Base-by-base conservation (phyloP, 495 filamentous ascomycete genomes). In the Neurospora pannonica region DNA sequence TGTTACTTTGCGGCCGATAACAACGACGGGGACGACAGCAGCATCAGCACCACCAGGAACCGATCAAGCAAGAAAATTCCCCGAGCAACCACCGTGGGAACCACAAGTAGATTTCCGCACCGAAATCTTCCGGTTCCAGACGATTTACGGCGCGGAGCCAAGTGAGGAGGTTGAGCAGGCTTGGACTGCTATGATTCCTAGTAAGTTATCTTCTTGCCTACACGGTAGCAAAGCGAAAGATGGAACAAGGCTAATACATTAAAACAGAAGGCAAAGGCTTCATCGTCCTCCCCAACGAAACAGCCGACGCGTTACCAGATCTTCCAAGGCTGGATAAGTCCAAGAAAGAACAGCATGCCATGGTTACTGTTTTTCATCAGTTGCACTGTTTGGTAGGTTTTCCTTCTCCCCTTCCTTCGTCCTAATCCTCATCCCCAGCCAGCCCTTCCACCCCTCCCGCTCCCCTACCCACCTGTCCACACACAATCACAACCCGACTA, bases 201-300 rank as follows among this genome's bases (percentile, higher is more conserved):
- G 71, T 46, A 72, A 1, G 71, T 31, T 31, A n/a, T n/a, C n/a
- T n/a, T n/a, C n/a, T n/a, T n/a, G n/a, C n/a, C n/a, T n/a, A n/a
- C n/a, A n/a, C n/a, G n/a, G n/a, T n/a, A n/a, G n/a, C n/a, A n/a
- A n/a, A n/a, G n/a, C n/a, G n/a, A n/a, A n/a, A n/a, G n/a, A n/a
- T n/a, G n/a, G n/a, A n/a, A n/a, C n/a, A n/a, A n/a, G n/a, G n/a
- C n/a, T n/a, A n/a, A n/a, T n/a, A n/a, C n/a, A n/a, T n/a, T n/a
- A n/a, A n/a, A n/a, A n/a, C n/a, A 72, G 71, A 72, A 43, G 71
- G 71, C 40, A 72, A 72, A 37, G 71, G 71, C 6, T 72, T 72
- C 38, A 34, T 62, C 24, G 8, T 72, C 24, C 31, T 54, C 24
- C n/a, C 43, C 71, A 72, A 72, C 40, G 11, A 37, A 1, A 72